phyloP scores from a whole-genome alignment of 2,329 filamentous ascomycete species.

The Elsinoe arachidis region DNA sequence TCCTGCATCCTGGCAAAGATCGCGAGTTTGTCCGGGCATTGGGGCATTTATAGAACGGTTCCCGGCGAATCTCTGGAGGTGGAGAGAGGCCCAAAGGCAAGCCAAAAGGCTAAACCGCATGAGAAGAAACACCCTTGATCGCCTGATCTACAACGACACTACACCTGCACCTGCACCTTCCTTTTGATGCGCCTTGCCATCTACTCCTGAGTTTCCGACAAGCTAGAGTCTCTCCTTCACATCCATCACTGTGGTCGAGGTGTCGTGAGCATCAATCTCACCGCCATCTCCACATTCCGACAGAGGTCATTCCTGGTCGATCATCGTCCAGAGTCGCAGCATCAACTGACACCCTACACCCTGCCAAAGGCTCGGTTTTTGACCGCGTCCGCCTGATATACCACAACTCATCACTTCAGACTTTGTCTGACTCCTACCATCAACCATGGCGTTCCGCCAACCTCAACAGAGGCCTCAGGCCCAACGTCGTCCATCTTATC shows the following conservation, averaged over 20 bases:
- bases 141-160: conserved; percentile 12
- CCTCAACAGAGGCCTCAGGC: conserved; percentile 25
- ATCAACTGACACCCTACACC: background rate
- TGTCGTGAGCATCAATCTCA: conserved; percentile 3
- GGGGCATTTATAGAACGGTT: background rate
- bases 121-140: conserved; percentile 3
- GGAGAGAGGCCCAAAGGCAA: no score
- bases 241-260: background rate
- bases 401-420: background rate
- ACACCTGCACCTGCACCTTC: conserved; percentile 9
- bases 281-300: conserved; percentile 10
- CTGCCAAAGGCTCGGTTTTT: background rate
- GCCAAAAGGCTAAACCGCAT: conserved; percentile 9
- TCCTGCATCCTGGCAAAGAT: background rate
- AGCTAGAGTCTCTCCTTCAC: background rate
- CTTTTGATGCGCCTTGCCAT: background rate
- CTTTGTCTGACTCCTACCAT: background rate
- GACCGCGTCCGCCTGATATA: conserved; percentile 6
- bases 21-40: background rate
- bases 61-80: background rate
- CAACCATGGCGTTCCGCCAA: conserved; percentile 27
- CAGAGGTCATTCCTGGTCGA: background rate
- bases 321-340: background rate
- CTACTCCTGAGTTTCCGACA: background rate
- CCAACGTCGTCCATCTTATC: conserved; percentile 20